Evolutionary conservation across 805 yeast species (phyloP), one percentile per base, ranked within the genome.

Genomic region (Wickerhamiella nectarea): DNA sequence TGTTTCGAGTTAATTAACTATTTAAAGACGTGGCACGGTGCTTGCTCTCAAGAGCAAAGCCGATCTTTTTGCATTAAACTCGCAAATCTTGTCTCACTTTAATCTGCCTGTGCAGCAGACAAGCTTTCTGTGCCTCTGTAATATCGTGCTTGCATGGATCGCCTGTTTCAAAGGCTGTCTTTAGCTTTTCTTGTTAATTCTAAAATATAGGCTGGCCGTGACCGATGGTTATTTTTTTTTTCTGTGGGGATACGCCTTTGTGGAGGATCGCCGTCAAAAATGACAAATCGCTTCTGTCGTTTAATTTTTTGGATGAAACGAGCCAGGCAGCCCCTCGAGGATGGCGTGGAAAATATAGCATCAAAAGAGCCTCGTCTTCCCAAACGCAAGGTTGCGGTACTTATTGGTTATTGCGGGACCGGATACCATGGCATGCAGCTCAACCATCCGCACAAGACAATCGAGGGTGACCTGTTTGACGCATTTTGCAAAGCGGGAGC

Each of bases 351-450:
- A 25, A 25, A 25, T 4, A 4, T 2, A 3, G 18, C 24, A 9
- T n/a, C n/a, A n/a, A 46, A 41, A 28, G 47, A 40, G 21, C 33
- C 43, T 6, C 49, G 69, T 18, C 50, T 56, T 71, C 84, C 55
- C 18, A 87, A 87, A 69, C 74, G 76, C 54, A 87, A 87, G 58
- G 95, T 85, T 18, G 96, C 95, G 0, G 76, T 81, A 55, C 70
- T 84, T 76, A 69, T 87, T 51, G 96, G 97, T 4, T 87, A 87
- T 65, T 87, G 95, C 59, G 97, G 97, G 34, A 78, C 95, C 1
- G 96, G 96, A 0, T 87, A 87, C 63, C 91, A 83, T 60, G 97
- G 97, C 6, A 84, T 87, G 94, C 97, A 87, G 62, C 66, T 80
- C 50, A 87, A 86, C 58, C 93, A 94, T 1, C 93, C 87, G 15